Evolutionary conservation across 1,284 basidiomycete species (phyloP).

Genomic region (Boletus semigastroideus): DNA sequence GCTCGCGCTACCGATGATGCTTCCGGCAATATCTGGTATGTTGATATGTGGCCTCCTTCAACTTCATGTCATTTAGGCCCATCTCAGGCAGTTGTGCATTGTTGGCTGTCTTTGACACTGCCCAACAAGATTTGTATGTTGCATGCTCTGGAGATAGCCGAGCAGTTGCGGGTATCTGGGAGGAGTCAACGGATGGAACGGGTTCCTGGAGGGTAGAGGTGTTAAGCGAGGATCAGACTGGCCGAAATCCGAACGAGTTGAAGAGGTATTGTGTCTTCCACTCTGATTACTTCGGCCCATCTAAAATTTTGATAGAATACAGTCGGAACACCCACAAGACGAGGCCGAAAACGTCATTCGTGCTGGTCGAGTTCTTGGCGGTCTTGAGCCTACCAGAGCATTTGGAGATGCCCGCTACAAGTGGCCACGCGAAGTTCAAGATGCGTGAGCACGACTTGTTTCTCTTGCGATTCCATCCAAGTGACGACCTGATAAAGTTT

Average conservation of each 20-base stretch:
- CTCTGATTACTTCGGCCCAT: background rate
- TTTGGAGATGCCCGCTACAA: slow-evolving; percentile 98
- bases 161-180: slow-evolving; percentile 94
- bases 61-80: slow-evolving; percentile 8
- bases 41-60: background rate
- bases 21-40: slow-evolving; percentile 74
- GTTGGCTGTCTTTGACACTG: slow-evolving; percentile 82
- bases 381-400: slow-evolving; percentile 91
- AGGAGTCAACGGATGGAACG: slow-evolving; percentile 55
- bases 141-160: slow-evolving; percentile 94
- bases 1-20: slow-evolving; percentile 66
- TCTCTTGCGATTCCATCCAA: background rate
- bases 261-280: slow-evolving; percentile 47
- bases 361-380: slow-evolving; percentile 87
- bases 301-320: slow-evolving; percentile 57
- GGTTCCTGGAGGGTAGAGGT: slow-evolving; percentile 88
- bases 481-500: slow-evolving; percentile 46
- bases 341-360: slow-evolving; percentile 84
- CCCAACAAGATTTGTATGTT: slow-evolving; percentile 79
- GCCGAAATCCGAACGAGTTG: slow-evolving; percentile 83
- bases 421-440: slow-evolving; percentile 73
- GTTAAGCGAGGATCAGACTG: slow-evolving; percentile 94
- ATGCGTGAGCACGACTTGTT: slow-evolving; percentile 52
- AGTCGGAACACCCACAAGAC: slow-evolving; percentile 82
- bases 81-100: slow-evolving; percentile 81